These are phyloP conservation scores for Cryptococcus sp. DNA, from an alignment of 1,284 basidiomycete genomes.

Conservation along the genomic window DNA sequence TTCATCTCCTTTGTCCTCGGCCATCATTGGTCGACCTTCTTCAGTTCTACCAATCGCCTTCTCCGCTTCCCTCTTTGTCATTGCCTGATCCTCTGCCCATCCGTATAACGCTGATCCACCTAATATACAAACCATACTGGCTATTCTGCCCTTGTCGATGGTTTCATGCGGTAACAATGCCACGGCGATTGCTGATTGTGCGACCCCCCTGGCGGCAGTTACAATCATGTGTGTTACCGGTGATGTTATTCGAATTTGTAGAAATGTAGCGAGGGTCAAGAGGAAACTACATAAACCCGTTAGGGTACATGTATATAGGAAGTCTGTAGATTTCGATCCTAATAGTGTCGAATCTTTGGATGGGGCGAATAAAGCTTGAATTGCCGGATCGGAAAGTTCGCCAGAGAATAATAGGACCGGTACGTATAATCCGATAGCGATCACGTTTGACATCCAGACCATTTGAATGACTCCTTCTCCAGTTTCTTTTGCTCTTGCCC, in stretches of 20 bases:
- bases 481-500: constrained; percentile 3
- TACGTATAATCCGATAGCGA: constrained; percentile 4
- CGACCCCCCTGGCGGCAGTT: constrained; percentile 16
- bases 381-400: background rate
- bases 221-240: constrained; percentile 32
- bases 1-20: background rate
- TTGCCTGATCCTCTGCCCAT: background rate
- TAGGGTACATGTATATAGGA: background rate
- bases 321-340: background rate
- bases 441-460: constrained; percentile 5
- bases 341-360: background rate
- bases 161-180: constrained; percentile 2
- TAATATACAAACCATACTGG: constrained; percentile 5
- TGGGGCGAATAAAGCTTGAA: background rate
- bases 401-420: constrained; percentile 1
- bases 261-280: constrained; percentile 21
- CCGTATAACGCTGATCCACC: constrained; percentile 4
- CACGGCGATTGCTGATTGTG: constrained; percentile 15
- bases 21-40: background rate
- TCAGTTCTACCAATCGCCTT: background rate
- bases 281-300: constrained; percentile 25
- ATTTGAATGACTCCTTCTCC: constrained; percentile 2
- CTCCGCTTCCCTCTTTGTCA: constrained; percentile 3
- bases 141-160: background rate
- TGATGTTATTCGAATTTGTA: constrained; percentile 27